Conservation (phyloP, 2,329 filamentous ascomycete genomes). For the Ophiostoma tasmaniense region DNA sequence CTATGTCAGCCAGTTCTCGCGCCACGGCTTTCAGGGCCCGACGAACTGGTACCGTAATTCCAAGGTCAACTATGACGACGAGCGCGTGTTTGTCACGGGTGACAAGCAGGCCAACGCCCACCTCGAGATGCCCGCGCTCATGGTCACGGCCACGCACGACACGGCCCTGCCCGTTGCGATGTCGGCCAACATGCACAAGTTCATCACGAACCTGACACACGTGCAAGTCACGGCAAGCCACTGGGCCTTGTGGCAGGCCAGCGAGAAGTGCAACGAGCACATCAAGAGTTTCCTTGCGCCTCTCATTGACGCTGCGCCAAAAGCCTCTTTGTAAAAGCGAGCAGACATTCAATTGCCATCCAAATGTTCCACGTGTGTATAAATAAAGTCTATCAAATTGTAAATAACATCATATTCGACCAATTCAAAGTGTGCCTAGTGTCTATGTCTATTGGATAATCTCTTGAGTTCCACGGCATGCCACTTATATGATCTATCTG, state of each 20-base stretch:
- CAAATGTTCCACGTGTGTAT: too few species aligned
- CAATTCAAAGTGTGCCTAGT: background rate
- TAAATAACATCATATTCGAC: background rate
- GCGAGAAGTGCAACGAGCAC: constrained; percentile 59
- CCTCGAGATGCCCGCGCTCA: constrained; percentile 59
- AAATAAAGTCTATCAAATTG: background rate
- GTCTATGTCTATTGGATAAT: background rate
- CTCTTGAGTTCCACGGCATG: background rate
- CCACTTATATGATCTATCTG: background rate
- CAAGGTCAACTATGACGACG: constrained; percentile 68
- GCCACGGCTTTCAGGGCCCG: constrained; percentile 67
- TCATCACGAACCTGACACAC: constrained; percentile 55
- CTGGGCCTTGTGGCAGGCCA: constrained; percentile 73
- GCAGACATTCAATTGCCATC: too few species aligned
- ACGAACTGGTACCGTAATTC: constrained; percentile 82
- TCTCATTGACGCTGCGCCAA: constrained; percentile 30
- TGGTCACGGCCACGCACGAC: constrained; percentile 66
- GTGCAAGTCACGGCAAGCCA: constrained; percentile 62
- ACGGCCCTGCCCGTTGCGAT: constrained; percentile 62
- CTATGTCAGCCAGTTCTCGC: constrained; percentile 65
- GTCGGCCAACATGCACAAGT: constrained; percentile 60
- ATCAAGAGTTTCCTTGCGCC: constrained; percentile 59
- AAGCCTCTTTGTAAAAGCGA: constrained; percentile 32
- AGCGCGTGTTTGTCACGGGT: constrained; percentile 45
- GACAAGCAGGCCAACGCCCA: constrained; percentile 40